These are phyloP conservation scores for Zymoseptoria ardabiliae DNA, from an alignment of 2,329 filamentous ascomycete genomes.

Conservation along the genomic window DNA sequence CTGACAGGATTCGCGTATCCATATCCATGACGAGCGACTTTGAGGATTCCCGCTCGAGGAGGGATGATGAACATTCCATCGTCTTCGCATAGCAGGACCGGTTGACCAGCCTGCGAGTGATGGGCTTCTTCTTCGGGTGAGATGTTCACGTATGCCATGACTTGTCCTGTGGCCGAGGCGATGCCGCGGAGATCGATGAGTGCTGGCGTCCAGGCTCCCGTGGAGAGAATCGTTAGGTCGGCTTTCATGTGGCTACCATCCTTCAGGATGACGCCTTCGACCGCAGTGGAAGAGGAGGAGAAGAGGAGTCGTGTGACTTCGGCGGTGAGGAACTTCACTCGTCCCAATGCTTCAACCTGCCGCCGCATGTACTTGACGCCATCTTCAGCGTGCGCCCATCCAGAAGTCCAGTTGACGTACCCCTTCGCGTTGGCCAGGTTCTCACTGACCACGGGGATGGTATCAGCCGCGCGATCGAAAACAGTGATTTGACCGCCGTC, in stretches of 20 bases:
- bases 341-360: constrained; percentile 44
- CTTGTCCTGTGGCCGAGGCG: constrained; percentile 74
- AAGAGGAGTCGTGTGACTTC: constrained; percentile 43
- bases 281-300: constrained; percentile 27
- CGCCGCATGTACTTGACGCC: constrained; percentile 59
- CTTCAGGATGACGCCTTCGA: constrained; percentile 54
- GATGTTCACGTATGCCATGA: constrained; percentile 69
- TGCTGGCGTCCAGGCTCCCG: constrained; percentile 77
- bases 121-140: constrained; percentile 60
- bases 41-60: constrained; percentile 43
- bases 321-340: constrained; percentile 44
- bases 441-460: constrained; percentile 29
- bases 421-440: constrained; percentile 53
- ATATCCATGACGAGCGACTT: constrained; percentile 44
- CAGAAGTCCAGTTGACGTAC: constrained; percentile 66
- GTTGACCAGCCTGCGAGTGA: constrained; percentile 51
- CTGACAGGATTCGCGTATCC: constrained; percentile 42
- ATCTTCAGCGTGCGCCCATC: constrained; percentile 73
- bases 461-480: constrained; percentile 32
- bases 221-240: constrained; percentile 70
- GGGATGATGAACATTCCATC: constrained; percentile 70
- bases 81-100: constrained; percentile 65
- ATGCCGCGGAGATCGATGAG: constrained; percentile 72
- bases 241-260: constrained; percentile 49
- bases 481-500: constrained; percentile 31